Evolutionary conservation across 1,284 basidiomycete species (phyloP), one percentile per base, ranked within the genome.

Genomic region (Exobasidium cylindrosporum): DNA sequence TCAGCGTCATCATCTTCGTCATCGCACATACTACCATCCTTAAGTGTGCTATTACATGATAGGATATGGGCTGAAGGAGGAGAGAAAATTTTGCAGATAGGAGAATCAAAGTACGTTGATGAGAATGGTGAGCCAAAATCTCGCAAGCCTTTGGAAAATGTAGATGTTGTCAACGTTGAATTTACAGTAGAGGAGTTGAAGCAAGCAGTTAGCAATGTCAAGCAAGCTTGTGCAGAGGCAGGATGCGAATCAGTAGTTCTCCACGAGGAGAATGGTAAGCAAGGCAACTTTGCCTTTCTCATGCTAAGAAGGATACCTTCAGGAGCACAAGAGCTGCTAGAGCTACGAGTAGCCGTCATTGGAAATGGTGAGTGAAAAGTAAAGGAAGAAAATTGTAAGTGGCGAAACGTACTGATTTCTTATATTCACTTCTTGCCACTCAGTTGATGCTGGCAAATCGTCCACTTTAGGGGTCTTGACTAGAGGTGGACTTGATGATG

Each of bases 311-410:
- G 67, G 50, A 72, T 72, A 57, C 72, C 72, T 5, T 66, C 67
- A 46, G 57, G 64, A 4, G 81, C 77, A 1, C 73, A 81, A 54
- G 81, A 82, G 61, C 68, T 82, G 1, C 64, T 77, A 52, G 95
- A 98, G 82, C 91, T 97, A 1, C 87, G 95, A 26, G 91, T 94
- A 67, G 94, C 94, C 0, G 92, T 96, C 1, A 91, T 97, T 7
- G 95, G 95, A 1, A 97, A 97, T 69, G 84, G 35, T 40, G 35
- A 40, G 35, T 40, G 35, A 10, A 17, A 17, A 40, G 35, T 7
- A n/a, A n/a, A n/a, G n/a, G n/a, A n/a, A n/a, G n/a, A n/a, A n/a
- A n/a, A n/a, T n/a, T n/a, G n/a, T n/a, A n/a, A n/a, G n/a, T n/a
- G n/a, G n/a, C n/a, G n/a, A n/a, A n/a, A n/a, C n/a, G n/a, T n/a